Base-by-base conservation (phyloP, 2,329 filamentous ascomycete species). In the Sporothrix inflata region DNA sequence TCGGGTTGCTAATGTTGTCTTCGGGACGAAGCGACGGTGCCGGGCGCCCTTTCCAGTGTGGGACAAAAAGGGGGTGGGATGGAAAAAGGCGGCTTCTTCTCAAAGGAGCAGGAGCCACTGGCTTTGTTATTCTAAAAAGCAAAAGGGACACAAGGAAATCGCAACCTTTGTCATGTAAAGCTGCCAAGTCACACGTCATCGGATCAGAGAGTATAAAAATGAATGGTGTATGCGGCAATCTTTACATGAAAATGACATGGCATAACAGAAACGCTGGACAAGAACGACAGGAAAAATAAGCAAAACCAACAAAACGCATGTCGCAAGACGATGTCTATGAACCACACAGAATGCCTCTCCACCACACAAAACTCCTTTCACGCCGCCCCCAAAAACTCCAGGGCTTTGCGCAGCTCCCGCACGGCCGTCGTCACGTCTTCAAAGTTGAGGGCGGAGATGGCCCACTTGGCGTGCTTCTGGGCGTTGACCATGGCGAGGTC, bases 401-500 rank as follows among this genome's bases (percentile, higher is more conserved):
- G 82, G 3, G 96, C 96, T 73, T 88, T 89, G 69, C 89, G 88
- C 74, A 99, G 81, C 79, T 99, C 94, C 78, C 91, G 90, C 4
- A 98, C 90, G 0, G 96, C 96, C 0, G 96, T 99, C 1, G 91
- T 86, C 1, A 97, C 92, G 79, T 99, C 96, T 76, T 99, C 96
- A 81, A 99, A 99, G 77, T 98, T 97, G 65, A 99, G 83, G 0
- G 96, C 96, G 12, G 94, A 98, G 55, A 98, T 97, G 0, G 96
- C 96, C 93, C 94, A 99, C 78, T 94, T 94, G 1, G 95, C 94
- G 83, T 98, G 96, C 80, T 98, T 99, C 80, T 97, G 94, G 4
- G 96, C 95, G 77, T 90, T 88, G 47, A 89, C 84, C 47, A 98
- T 91, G 0, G 91, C 85, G 73, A 86, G 84, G 75, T 94, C 91